Conservation (phyloP, 495 filamentous ascomycete genomes). For the Penicillium turbatum region DNA sequence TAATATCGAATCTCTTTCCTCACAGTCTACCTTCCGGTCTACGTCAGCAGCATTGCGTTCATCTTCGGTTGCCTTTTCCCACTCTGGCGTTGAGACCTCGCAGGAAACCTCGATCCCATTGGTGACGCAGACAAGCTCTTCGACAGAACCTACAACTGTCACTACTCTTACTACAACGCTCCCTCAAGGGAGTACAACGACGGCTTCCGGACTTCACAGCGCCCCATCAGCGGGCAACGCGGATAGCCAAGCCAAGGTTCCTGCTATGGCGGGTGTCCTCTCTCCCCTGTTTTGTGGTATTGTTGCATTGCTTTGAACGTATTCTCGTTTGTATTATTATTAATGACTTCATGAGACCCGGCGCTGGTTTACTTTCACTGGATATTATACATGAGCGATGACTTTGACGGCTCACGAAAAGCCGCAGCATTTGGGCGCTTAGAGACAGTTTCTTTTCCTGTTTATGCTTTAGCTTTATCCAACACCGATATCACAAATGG, state of each 20-base stretch:
- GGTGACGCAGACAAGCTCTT: slow-evolving; percentile 1
- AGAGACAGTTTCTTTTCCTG: slow-evolving; percentile 11
- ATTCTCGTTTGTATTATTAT: slow-evolving; percentile 25
- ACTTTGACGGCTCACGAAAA: slow-evolving; percentile 12
- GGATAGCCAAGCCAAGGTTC: slow-evolving; percentile 1
- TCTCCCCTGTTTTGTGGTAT: slow-evolving; percentile 18
- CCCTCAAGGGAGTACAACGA: background rate
- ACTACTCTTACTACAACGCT: background rate
- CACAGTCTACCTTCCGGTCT: slow-evolving; percentile 49
- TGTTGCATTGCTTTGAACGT: slow-evolving; percentile 18
- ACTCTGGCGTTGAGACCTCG: slow-evolving; percentile 39
- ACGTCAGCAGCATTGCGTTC: slow-evolving; percentile 44
- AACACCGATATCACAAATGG: background rate
- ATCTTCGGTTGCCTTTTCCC: slow-evolving; percentile 44
- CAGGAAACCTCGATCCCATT: slow-evolving; percentile 7
- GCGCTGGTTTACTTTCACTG: slow-evolving; percentile 18
- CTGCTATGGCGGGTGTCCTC: slow-evolving; percentile 13
- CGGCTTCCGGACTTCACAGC: background rate
- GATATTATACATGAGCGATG: slow-evolving; percentile 13
- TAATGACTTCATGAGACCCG: slow-evolving; percentile 19
- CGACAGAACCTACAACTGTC: background rate
- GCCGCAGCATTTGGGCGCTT: slow-evolving; percentile 20
- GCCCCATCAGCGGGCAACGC: slow-evolving; percentile 21
- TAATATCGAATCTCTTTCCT: slow-evolving; percentile 6
- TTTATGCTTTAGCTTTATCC: slow-evolving; percentile 13